Percentiles rank a stretch among this genome's conserved stretches.
phyloP scores from a whole-genome alignment of 2,329 filamentous ascomycete genomes.

The Onygenales sp. region DNA sequence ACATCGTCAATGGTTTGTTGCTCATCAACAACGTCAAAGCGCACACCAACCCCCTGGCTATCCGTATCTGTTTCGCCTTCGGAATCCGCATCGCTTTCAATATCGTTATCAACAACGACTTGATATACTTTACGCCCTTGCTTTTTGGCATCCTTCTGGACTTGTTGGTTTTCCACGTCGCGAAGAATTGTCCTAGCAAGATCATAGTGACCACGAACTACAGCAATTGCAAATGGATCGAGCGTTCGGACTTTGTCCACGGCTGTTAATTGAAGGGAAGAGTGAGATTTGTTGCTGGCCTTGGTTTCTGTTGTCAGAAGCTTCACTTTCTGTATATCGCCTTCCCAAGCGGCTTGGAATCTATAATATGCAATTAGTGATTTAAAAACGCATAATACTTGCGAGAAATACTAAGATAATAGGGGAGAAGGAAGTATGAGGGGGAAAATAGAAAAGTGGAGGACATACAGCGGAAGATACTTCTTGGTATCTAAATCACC shows the following conservation, averaged over 20 bases:
- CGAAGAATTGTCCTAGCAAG: conserved; percentile 59
- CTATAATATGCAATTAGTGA: conserved; percentile 1
- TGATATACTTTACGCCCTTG: conserved; percentile 31
- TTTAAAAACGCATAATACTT: not conserved
- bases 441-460: not conserved
- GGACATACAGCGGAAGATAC: conserved; percentile 13
- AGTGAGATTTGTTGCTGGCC: conserved; percentile 41
- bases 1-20: conserved; percentile 69
- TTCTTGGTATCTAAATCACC: conserved; percentile 48
- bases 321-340: conserved; percentile 52
- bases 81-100: not conserved
- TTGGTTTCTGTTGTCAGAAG: conserved; percentile 19
- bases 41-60: conserved; percentile 21
- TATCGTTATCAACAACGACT: conserved; percentile 12
- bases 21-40: conserved; percentile 51
- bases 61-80: conserved; percentile 6
- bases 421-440: not conserved
- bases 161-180: conserved; percentile 60
- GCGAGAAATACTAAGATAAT: not conserved
- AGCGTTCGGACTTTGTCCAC: conserved; percentile 44
- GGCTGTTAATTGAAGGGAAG: conserved; percentile 52
- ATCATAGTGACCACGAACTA: conserved; percentile 55
- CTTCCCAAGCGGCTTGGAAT: conserved; percentile 56
- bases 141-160: conserved; percentile 41
- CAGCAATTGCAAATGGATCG: conserved; percentile 59